Conservation (phyloP, 2,329 filamentous ascomycete species). For the Zopfia rhizophila region DNA sequence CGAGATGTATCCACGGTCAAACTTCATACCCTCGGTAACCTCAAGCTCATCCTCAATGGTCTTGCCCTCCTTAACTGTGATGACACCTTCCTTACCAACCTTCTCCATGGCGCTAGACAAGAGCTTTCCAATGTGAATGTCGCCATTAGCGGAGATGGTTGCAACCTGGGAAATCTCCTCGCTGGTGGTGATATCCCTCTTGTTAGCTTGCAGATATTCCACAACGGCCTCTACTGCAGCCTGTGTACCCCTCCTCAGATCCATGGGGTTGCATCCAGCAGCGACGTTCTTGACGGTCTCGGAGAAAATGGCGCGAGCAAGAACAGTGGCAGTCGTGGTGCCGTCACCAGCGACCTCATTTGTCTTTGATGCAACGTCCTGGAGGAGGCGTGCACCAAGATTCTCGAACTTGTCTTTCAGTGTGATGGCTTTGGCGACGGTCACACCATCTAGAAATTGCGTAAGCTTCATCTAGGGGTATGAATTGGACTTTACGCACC, state of each 20-base stretch:
- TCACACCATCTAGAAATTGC: constrained; percentile 59
- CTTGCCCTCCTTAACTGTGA: constrained; percentile 99
- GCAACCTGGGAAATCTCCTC: constrained; percentile 98
- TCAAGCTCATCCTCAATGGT: constrained; percentile 97
- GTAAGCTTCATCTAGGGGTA: background rate
- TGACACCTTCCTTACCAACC: constrained; percentile 99
- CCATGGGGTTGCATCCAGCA: constrained; percentile 99
- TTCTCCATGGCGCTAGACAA: constrained; percentile 99
- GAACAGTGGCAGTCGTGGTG: constrained; percentile 96
- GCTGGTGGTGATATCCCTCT: constrained; percentile 97
- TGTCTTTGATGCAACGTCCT: constrained; percentile 99
- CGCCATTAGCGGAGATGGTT: constrained; percentile 97
- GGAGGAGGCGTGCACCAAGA: constrained; percentile 93
- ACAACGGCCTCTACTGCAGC: constrained; percentile 95
- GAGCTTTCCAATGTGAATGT: constrained; percentile 92
- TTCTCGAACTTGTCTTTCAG: constrained; percentile 99
- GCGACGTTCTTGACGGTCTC: constrained; percentile 99
- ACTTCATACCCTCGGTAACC: constrained; percentile 99
- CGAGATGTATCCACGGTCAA: constrained; percentile 98
- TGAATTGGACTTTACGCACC: constrained; percentile 63
- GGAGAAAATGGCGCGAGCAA: constrained; percentile 98
- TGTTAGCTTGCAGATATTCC: constrained; percentile 93
- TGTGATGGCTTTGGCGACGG: constrained; percentile 78
- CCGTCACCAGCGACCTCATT: constrained; percentile 99
- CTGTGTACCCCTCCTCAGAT: constrained; percentile 95